Conservation (phyloP, 2,329 filamentous ascomycete species). For the Colletotrichum nymphaeae region DNA sequence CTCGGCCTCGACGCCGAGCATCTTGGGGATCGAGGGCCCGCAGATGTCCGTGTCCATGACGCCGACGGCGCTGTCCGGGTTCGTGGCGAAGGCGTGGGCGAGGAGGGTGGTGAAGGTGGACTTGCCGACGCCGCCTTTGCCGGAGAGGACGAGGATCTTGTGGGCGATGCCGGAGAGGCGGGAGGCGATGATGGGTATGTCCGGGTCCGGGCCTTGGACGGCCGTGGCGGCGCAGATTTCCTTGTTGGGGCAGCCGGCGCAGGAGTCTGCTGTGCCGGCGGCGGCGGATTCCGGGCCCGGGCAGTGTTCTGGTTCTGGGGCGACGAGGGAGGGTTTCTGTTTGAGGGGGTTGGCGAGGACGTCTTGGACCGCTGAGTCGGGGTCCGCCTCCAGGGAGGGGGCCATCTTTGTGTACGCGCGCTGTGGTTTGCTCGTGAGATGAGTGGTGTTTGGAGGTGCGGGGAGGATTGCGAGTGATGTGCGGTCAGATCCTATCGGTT, state of each 20-base stretch:
- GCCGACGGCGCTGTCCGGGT: slow-evolving; percentile 82
- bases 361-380: slow-evolving; percentile 76
- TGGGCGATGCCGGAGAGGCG: slow-evolving; percentile 86
- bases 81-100: slow-evolving; percentile 87
- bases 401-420: slow-evolving; percentile 67
- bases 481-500: background rate
- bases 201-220: slow-evolving; percentile 94
- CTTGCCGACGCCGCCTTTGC: slow-evolving; percentile 97
- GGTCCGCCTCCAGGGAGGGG: slow-evolving; percentile 81
- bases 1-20: slow-evolving; percentile 97
- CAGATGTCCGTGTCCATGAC: slow-evolving; percentile 99
- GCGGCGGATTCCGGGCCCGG: slow-evolving; percentile 86
- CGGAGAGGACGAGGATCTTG: slow-evolving; percentile 92
- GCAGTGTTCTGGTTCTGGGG: slow-evolving; percentile 96
- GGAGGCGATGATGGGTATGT: slow-evolving; percentile 87
- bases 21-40: slow-evolving; percentile 95
- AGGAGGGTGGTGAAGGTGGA: slow-evolving; percentile 92
- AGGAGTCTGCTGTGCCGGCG: slow-evolving; percentile 81
- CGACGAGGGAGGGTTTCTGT: slow-evolving; percentile 84
- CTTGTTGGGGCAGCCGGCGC: slow-evolving; percentile 96
- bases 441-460: background rate
- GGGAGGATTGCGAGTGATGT: background rate
- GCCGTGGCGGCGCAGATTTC: slow-evolving; percentile 87
- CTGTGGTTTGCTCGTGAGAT: background rate
- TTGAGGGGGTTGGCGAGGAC: slow-evolving; percentile 83